Percentiles rank a stretch among this genome's conserved stretches.
Evolutionary conservation across 2,329 filamentous ascomycete species (phyloP).

Genomic region (Sporothrix inflata): DNA sequence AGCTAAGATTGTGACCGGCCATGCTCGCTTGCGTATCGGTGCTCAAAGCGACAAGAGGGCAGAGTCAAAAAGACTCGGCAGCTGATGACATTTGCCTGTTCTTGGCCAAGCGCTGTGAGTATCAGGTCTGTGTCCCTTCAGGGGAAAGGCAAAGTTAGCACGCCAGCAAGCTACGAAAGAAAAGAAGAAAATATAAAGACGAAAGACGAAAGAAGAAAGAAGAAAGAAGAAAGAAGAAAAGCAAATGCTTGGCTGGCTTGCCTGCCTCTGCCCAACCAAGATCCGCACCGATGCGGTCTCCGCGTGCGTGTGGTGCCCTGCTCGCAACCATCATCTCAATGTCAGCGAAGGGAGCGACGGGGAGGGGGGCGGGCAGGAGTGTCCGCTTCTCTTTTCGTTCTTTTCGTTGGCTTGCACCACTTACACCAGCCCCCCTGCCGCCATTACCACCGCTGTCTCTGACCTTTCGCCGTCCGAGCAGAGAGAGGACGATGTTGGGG

Average conservation of each 20-base stretch:
- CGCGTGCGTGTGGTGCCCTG: slow-evolving; percentile 5
- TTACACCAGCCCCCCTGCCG: neutral
- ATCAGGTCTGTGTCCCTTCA: slow-evolving; percentile 17
- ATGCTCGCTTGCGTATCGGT: neutral
- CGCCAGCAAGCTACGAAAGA: neutral
- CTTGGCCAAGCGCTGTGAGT: neutral
- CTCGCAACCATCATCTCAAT: neutral
- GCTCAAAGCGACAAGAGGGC: neutral
- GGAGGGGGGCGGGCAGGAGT: neutral
- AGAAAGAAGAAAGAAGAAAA: neutral
- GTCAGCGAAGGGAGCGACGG: neutral
- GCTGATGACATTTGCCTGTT: neutral
- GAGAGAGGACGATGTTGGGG: neutral
- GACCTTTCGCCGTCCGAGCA: neutral
- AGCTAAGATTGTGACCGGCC: neutral
- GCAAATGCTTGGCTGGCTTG: slow-evolving; percentile 10
- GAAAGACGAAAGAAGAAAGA: neutral
- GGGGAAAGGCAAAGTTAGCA: neutral
- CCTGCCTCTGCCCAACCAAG: slow-evolving; percentile 13
- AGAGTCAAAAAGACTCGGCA: neutral
- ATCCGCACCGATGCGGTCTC: slow-evolving; percentile 20
- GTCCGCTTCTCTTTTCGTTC: neutral
- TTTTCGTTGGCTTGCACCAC: neutral
- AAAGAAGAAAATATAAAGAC: neutral
- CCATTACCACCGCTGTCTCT: neutral